Evolutionary conservation across 2,329 filamentous ascomycete species (phyloP), one percentile per base, ranked within the genome.

Genomic region (Fusarium sororula): DNA sequence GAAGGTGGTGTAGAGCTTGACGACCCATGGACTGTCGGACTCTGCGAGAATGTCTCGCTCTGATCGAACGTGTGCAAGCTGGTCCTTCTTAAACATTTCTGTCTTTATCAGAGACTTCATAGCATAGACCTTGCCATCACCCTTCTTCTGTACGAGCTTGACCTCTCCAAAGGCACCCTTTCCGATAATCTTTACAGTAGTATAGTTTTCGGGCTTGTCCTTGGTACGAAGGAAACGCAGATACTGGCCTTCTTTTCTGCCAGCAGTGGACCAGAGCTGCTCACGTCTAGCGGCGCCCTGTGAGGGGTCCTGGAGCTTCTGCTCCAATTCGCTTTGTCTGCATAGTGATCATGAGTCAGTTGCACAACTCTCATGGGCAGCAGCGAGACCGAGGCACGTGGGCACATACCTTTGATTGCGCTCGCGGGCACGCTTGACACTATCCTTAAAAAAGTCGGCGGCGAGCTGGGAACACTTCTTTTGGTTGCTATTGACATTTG

Each of bases 21-120:
- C 96, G 22, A 99, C 94, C 96, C 96, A 99, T 10, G 96, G 96
- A 81, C 96, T 98, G 88, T 99, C 96, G n/a, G 96, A 97, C 83
- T 99, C 97, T 72, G 96, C 96, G 73, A 99, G 87, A 77, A 99
- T 98, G 82, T 99, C 96, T 88, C 96, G 92, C 85, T 99, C 96
- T 60, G 96, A 95, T 74, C 97, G 95, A 69, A 99, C 96, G 85
- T 99, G 96, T 24, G 96, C 96, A 70, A 99, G 87, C 83, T 99
- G 96, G 81, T 99, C 96, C 84, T 98, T 98, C 86, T 98, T 98
- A 87, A 98, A 98, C 96, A 99, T 99, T 84, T 99, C 96, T 55
- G 94, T 95, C 88, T 99, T 99, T 84, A 99, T 94, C 76, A 99
- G 88, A 51, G 96, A 98, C 87, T 99, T 99, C 87, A 99, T 93